These are phyloP conservation scores for Ophiocordyceps sinensis DNA, from an alignment of 2,329 filamentous ascomycete species.

Conservation along the genomic window DNA sequence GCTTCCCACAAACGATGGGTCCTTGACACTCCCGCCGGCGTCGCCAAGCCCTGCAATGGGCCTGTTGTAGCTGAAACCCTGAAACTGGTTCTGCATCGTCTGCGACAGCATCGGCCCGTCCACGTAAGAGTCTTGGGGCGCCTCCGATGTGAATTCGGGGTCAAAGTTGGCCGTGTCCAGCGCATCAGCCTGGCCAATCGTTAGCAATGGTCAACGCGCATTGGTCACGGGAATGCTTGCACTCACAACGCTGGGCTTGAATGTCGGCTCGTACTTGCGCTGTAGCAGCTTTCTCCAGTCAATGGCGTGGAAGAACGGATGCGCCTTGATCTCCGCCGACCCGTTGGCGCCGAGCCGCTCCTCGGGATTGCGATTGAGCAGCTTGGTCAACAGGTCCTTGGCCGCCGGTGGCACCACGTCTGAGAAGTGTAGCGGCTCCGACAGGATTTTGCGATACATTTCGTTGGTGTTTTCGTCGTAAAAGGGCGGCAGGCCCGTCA, in stretches of 20 bases:
- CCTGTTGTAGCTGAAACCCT: conserved; percentile 93
- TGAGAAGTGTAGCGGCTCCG: conserved; percentile 90
- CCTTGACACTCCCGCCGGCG: conserved; percentile 85
- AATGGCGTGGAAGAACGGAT: conserved; percentile 97
- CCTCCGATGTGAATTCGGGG: conserved; percentile 77
- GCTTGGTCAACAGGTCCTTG: conserved; percentile 77
- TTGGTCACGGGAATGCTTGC: neutral
- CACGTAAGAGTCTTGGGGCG: conserved; percentile 82
- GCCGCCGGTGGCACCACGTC: conserved; percentile 88
- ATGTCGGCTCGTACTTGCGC: conserved; percentile 94
- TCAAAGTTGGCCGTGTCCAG: conserved; percentile 91
- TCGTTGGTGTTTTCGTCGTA: conserved; percentile 99
- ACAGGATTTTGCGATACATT: conserved; percentile 98
- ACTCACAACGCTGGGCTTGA: conserved; percentile 93
- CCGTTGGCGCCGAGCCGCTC: conserved; percentile 84
- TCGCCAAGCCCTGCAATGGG: conserved; percentile 88
- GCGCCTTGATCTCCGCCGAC: conserved; percentile 93
- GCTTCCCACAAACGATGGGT: conserved; percentile 56
- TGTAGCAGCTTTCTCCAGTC: conserved; percentile 97
- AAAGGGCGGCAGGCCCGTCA: conserved; percentile 92
- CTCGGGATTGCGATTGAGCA: conserved; percentile 84
- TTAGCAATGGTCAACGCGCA: neutral
- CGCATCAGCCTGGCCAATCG: conserved; percentile 50
- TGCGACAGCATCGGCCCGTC: conserved; percentile 84
- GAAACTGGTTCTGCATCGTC: conserved; percentile 92